phyloP scores from a whole-genome alignment of 1,284 basidiomycete species.

The Meripilus lineatus region DNA sequence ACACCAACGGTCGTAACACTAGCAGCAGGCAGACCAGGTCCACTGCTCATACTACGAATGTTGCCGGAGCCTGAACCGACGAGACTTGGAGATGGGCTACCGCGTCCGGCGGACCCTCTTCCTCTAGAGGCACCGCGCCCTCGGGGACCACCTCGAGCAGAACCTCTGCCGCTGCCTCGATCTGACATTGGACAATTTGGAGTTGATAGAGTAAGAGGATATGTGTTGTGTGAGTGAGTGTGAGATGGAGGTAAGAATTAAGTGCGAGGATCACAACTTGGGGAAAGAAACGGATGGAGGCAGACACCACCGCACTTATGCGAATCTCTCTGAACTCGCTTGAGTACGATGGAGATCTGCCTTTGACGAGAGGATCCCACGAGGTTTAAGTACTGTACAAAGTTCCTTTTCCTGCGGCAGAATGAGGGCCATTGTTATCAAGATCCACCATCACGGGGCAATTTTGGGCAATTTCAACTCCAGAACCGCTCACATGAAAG shows the following conservation, averaged over 20 bases:
- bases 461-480: no score
- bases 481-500: no score
- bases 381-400: no score
- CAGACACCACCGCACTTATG: no score
- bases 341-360: no score
- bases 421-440: no score
- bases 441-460: no score
- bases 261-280: not conserved
- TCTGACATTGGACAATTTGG: slow-evolving; percentile 8
- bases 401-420: no score
- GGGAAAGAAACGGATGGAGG: slow-evolving; percentile 1
- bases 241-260: slow-evolving; percentile 3
- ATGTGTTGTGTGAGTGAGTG: not conserved
- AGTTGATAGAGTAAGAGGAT: slow-evolving; percentile 2
- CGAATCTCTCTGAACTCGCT: no score
- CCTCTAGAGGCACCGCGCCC: not conserved
- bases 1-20: slow-evolving; percentile 60
- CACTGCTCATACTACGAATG: not conserved
- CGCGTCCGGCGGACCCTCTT: not conserved
- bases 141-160: slow-evolving; percentile 1
- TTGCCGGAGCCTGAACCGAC: slow-evolving; percentile 8
- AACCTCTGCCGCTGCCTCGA: slow-evolving; percentile 7
- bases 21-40: slow-evolving; percentile 16
- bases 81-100: slow-evolving; percentile 4
- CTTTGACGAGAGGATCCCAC: no score